Percentiles rank a stretch among this genome's conserved stretches.
phyloP scores from a whole-genome alignment of 169 alveolate genomes.

The Toxoplasma gondii region DNA sequence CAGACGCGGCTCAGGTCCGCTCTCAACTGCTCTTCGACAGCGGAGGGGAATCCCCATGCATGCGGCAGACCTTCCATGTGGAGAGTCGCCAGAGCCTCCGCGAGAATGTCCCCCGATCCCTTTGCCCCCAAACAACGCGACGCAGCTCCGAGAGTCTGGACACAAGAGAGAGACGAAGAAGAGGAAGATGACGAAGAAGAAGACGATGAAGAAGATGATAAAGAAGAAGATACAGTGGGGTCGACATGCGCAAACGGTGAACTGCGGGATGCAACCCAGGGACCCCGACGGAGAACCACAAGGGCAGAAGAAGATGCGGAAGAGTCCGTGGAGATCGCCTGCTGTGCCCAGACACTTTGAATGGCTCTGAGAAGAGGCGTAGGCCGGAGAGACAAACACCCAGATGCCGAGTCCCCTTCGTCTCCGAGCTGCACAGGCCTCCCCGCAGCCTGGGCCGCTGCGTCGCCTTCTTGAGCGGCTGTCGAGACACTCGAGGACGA shows the following conservation, averaged over 20 bases:
- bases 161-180: not conserved
- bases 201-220: too few species aligned
- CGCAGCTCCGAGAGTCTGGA: not conserved
- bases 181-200: too few species aligned
- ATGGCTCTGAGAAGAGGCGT: not conserved
- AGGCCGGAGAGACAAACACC: not conserved
- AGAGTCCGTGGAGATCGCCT: not conserved
- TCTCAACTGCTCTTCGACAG: conserved; percentile 24
- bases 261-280: not conserved
- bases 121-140: conserved; percentile 7
- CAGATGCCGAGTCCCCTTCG: too few species aligned
- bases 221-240: not conserved
- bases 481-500: not conserved
- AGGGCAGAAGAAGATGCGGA: not conserved
- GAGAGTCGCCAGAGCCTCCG: not conserved
- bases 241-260: not conserved
- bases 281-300: not conserved
- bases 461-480: not conserved
- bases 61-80: conserved; percentile 10
- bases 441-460: too few species aligned
- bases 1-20: not conserved
- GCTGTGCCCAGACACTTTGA: not conserved
- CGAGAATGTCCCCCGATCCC: conserved; percentile 12
- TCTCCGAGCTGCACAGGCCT: too few species aligned
- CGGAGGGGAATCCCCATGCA: conserved; percentile 32